Percentiles rank a stretch among this genome's conserved stretches.
These are phyloP conservation scores for Eimeria praecox DNA, from an alignment of 169 alveolate species.

Conservation along the genomic window DNA sequence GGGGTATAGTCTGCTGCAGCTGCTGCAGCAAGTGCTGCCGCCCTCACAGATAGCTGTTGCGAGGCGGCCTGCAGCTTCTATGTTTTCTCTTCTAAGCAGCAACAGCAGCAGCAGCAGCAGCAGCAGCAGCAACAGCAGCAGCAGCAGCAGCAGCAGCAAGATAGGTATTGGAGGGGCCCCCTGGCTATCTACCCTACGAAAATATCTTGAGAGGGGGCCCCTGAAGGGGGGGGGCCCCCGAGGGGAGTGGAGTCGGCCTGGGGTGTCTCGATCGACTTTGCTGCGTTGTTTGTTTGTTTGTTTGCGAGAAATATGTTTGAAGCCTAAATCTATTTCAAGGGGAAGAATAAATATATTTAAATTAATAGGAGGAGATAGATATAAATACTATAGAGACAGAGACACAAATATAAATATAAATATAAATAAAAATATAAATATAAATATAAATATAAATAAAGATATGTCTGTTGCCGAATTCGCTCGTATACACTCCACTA, in stretches of 20 bases:
- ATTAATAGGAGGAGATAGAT: too few species aligned
- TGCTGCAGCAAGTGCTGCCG: conserved; percentile 36
- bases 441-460: not conserved
- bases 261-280: conserved; percentile 4
- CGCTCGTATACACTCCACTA: conserved; percentile 45
- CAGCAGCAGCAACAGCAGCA: conserved; percentile 3
- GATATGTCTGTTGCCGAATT: conserved; percentile 32
- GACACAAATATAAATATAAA: too few species aligned
- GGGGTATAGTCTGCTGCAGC: conserved; percentile 26
- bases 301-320: not conserved
- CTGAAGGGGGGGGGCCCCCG: not conserved
- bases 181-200: not conserved
- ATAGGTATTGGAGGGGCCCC: not conserved
- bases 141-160: not conserved
- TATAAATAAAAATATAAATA: not conserved
- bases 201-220: not conserved
- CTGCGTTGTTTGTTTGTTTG: not conserved
- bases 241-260: not conserved
- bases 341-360: not conserved
- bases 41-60: conserved; percentile 27
- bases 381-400: too few species aligned
- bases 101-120: conserved; percentile 1
- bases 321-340: not conserved
- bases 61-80: not conserved
- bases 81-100: conserved; percentile 11